A percentile compares a stretch with the other conserved stretches of the same genome.
Conservation (phyloP, 805 yeast genomes). For the Schwanniomyces sp. region DNA sequence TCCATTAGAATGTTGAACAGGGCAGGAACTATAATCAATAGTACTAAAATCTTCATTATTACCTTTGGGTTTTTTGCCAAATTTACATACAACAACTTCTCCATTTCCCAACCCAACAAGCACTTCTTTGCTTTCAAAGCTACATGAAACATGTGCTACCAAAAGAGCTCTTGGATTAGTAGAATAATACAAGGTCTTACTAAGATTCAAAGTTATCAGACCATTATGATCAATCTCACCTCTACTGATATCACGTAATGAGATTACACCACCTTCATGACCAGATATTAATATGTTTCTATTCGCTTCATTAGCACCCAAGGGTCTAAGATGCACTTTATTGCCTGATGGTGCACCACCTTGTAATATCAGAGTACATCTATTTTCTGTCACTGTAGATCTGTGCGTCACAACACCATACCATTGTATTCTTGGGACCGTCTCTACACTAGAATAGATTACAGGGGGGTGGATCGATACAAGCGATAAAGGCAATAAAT, state of each 20-base stretch:
- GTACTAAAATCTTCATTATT: conserved; percentile 5
- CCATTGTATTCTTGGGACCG: conserved; percentile 69
- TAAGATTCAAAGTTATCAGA: conserved; percentile 31
- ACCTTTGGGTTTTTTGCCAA: conserved; percentile 38
- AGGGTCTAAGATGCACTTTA: conserved; percentile 15
- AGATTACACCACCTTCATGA: conserved; percentile 78
- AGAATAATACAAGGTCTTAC: conserved; percentile 30
- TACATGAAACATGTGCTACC: conserved; percentile 65
- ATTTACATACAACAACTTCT: conserved; percentile 73
- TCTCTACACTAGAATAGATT: conserved; percentile 50
- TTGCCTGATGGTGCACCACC: conserved; percentile 74
- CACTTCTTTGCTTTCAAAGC: conserved; percentile 75
- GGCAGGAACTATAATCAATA: conserved; percentile 27
- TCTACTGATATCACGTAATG: conserved; percentile 81
- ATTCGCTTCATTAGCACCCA: conserved; percentile 43
- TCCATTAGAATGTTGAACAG: conserved; percentile 30
- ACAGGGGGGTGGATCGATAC: conserved; percentile 77
- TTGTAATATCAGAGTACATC: conserved; percentile 48
- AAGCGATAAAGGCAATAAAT: conserved; percentile 74
- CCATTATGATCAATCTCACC: conserved; percentile 52
- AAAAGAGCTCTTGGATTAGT: conserved; percentile 36
- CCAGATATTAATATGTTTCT: conserved; percentile 68
- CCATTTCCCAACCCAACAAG: conserved; percentile 69
- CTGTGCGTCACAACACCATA: conserved; percentile 60
- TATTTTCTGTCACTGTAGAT: conserved; percentile 35